Conservation (phyloP, 768 basidiomycete genomes). For the Boletus rubescentipes region DNA sequence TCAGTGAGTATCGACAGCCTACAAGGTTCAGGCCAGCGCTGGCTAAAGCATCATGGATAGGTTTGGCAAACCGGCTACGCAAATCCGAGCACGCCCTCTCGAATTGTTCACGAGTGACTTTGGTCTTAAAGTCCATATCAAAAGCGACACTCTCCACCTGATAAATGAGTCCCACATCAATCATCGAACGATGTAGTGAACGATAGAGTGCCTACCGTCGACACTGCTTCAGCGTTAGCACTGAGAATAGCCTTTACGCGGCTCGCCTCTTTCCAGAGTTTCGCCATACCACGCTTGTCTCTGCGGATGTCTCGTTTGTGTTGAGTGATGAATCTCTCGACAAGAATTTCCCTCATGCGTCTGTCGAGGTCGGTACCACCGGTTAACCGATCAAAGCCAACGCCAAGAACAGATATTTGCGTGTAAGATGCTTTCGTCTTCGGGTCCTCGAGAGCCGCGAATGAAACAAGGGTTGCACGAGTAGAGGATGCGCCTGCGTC, state of each 20-base stretch:
- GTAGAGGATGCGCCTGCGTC: slow-evolving; percentile 89
- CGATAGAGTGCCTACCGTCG: slow-evolving; percentile 52
- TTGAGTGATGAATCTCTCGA: slow-evolving; percentile 71
- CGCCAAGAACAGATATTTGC: slow-evolving; percentile 73
- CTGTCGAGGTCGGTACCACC: slow-evolving; percentile 88
- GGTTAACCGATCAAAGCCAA: slow-evolving; percentile 73
- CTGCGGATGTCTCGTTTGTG: slow-evolving; percentile 63
- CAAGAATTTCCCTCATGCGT: slow-evolving; percentile 76
- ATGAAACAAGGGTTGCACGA: slow-evolving; percentile 73
- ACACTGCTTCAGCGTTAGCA: slow-evolving; percentile 80
- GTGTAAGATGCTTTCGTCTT: slow-evolving; percentile 58
- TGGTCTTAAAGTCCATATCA: slow-evolving; percentile 87
- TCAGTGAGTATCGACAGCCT: slow-evolving; percentile 18
- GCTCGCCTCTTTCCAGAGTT: slow-evolving; percentile 91
- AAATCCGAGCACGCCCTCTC: slow-evolving; percentile 73
- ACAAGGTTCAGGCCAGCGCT: slow-evolving; percentile 69
- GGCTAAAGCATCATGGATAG: slow-evolving; percentile 71
- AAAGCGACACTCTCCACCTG: slow-evolving; percentile 86
- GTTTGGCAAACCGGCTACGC: slow-evolving; percentile 58
- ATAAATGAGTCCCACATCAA: slow-evolving; percentile 2
- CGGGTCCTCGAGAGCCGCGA: slow-evolving; percentile 47
- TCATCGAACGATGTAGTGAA: neutral
- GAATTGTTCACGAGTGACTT: slow-evolving; percentile 75
- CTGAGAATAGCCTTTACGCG: slow-evolving; percentile 91
- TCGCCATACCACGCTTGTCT: slow-evolving; percentile 86